A percentile compares a stretch with the other conserved stretches of the same genome.
phyloP scores from a whole-genome alignment of 1,139 yeast species.

The Lodderomyces orthopsilosis region DNA sequence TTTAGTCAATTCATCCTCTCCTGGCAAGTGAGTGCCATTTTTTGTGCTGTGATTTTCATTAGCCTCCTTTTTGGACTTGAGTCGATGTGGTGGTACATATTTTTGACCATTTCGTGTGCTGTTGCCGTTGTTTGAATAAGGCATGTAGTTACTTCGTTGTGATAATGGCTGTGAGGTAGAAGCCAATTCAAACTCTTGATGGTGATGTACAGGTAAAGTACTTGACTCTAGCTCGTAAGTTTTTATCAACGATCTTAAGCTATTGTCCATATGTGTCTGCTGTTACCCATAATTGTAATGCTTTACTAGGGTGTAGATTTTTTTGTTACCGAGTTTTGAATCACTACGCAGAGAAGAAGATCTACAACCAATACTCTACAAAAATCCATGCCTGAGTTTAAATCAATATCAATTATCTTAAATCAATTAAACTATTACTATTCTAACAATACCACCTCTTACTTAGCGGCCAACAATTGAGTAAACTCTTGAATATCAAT shows the following conservation, averaged over 20 bases:
- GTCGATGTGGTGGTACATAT: slow-evolving; percentile 1
- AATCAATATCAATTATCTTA: too few relatives aligned
- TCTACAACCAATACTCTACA: too few relatives aligned
- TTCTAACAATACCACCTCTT: slow-evolving; percentile 9
- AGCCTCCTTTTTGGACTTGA: neutral
- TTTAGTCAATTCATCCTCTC: slow-evolving; percentile 4
- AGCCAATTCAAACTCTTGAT: neutral
- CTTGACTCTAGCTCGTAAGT: neutral
- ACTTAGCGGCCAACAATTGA: slow-evolving; percentile 59
- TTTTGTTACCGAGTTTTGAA: too few relatives aligned
- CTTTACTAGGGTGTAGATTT: too few relatives aligned
- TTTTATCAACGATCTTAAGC: neutral
- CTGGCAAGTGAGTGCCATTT: neutral
- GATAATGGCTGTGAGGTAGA: neutral
- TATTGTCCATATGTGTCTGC: neutral
- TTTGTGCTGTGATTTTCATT: neutral
- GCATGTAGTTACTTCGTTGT: neutral
- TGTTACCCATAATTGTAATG: neutral
- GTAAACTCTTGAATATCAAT: slow-evolving; percentile 96
- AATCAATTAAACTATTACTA: neutral
- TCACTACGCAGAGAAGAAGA: too few relatives aligned
- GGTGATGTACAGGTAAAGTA: neutral
- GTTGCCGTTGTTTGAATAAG: neutral
- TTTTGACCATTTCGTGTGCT: neutral
- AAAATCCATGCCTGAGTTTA: too few relatives aligned